These are phyloP conservation scores for Phragmites australis DNA, from an alignment of 176 grass and related monocot species.

Conservation along the genomic window DNA sequence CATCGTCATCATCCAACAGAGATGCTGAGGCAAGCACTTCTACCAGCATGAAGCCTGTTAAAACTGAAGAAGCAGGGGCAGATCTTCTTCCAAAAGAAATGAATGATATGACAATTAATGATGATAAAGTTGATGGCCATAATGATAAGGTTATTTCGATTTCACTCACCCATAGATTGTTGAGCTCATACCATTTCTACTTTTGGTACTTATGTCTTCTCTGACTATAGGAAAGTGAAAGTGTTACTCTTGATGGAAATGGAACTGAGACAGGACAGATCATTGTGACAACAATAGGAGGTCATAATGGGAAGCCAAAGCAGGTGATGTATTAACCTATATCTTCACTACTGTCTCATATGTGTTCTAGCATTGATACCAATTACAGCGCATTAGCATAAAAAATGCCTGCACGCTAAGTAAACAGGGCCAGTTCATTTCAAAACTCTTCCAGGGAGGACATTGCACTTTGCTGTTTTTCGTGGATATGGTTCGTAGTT, in stretches of 20 bases:
- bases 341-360: not conserved
- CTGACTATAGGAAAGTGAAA: constrained; percentile 62
- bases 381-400: not conserved
- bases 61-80: constrained; percentile 59
- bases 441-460: not conserved
- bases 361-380: not conserved
- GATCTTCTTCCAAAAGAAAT: constrained; percentile 90
- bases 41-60: constrained; percentile 48
- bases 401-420: not conserved
- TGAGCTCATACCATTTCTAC: constrained; percentile 18
- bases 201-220: constrained; percentile 21
- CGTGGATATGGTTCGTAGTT: not conserved
- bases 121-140: constrained; percentile 65
- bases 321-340: constrained; percentile 55
- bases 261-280: constrained; percentile 85
- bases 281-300: constrained; percentile 88
- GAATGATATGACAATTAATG: constrained; percentile 86
- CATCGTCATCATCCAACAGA: constrained; percentile 46
- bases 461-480: not conserved
- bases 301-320: constrained; percentile 91
- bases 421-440: not conserved
- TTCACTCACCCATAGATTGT: not conserved
- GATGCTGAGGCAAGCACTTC: constrained; percentile 83
- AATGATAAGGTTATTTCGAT: constrained; percentile 73
- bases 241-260: constrained; percentile 59